Percentiles rank a stretch among this genome's conserved stretches.
These are phyloP conservation scores for Aspergillus floridensis DNA, from an alignment of 2,329 filamentous ascomycete genomes.

Conservation along the genomic window DNA sequence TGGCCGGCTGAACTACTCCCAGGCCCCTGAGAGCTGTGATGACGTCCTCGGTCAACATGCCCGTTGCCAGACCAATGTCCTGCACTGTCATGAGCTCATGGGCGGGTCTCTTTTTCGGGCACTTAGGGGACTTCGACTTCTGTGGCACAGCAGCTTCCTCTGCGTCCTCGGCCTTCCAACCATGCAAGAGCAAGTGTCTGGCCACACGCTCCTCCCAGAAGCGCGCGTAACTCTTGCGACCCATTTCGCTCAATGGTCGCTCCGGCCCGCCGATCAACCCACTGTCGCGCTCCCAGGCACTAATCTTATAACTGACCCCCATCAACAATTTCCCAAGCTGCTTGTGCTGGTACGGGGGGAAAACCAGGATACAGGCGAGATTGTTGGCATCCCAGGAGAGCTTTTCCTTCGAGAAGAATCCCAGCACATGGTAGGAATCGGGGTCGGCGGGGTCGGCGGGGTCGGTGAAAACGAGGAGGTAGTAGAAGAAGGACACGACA, in stretches of 20 bases:
- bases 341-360: slow-evolving; percentile 91
- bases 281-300: slow-evolving; percentile 63
- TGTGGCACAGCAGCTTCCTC: slow-evolving; percentile 28
- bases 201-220: slow-evolving; percentile 87
- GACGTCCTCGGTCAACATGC: slow-evolving; percentile 82
- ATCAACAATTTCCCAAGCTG: slow-evolving; percentile 86
- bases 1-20: slow-evolving; percentile 61
- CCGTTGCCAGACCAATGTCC: slow-evolving; percentile 72
- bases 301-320: slow-evolving; percentile 90
- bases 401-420: slow-evolving; percentile 99
- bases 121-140: slow-evolving; percentile 28
- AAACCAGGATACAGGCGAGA: slow-evolving; percentile 90
- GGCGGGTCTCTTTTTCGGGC: slow-evolving; percentile 34
- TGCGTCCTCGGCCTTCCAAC: slow-evolving; percentile 25
- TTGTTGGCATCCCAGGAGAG: slow-evolving; percentile 99
- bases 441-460: slow-evolving; percentile 42
- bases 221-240: slow-evolving; percentile 74
- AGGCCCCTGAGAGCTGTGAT: slow-evolving; percentile 75
- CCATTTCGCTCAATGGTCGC: slow-evolving; percentile 85
- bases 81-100: slow-evolving; percentile 61
- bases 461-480: slow-evolving; percentile 75
- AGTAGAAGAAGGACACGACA: slow-evolving; percentile 90
- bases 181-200: slow-evolving; percentile 58
- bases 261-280: slow-evolving; percentile 86
- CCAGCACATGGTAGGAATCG: slow-evolving; percentile 62